Conservation (phyloP, 768 basidiomycete species). For the Lactarius sanguifluus region DNA sequence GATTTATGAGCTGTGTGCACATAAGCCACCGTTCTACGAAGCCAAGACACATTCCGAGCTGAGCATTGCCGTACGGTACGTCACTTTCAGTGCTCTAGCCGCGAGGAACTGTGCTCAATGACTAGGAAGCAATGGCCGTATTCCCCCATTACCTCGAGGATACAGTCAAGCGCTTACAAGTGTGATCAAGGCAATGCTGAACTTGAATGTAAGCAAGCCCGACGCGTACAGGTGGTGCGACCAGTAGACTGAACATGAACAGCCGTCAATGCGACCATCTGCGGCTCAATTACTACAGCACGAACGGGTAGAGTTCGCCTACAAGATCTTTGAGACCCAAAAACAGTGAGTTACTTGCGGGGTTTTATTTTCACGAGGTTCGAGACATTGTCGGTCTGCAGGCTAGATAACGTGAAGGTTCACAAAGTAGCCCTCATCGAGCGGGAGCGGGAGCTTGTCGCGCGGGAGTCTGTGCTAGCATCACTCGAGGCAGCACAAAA, state of each 20-base stretch:
- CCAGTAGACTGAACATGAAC: slow-evolving; percentile 9
- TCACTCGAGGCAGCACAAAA: slow-evolving; percentile 57
- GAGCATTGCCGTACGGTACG: slow-evolving; percentile 74
- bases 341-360: slow-evolving; percentile 57
- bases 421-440: slow-evolving; percentile 56
- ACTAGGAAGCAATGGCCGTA: slow-evolving; percentile 68
- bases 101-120: neutral
- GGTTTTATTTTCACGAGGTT: neutral
- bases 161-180: slow-evolving; percentile 71
- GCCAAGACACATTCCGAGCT: slow-evolving; percentile 88
- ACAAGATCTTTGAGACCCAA: slow-evolving; percentile 73
- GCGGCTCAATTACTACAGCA: slow-evolving; percentile 78
- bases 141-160: slow-evolving; percentile 83
- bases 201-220: slow-evolving; percentile 62
- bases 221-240: neutral
- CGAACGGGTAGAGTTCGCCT: slow-evolving; percentile 68
- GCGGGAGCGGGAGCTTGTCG: slow-evolving; percentile 63
- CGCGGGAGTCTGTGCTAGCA: slow-evolving; percentile 53
- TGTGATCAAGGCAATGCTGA: slow-evolving; percentile 87
- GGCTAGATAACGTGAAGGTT: slow-evolving; percentile 62
- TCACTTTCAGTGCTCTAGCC: slow-evolving; percentile 1
- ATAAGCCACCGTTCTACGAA: slow-evolving; percentile 91
- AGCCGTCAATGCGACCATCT: slow-evolving; percentile 88
- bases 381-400: slow-evolving; percentile 33
- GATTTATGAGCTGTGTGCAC: slow-evolving; percentile 93